A percentile compares a stretch with the other conserved stretches of the same genome.
Conservation (phyloP, 2,329 filamentous ascomycete genomes). For the Samsoniella hepiali region DNA sequence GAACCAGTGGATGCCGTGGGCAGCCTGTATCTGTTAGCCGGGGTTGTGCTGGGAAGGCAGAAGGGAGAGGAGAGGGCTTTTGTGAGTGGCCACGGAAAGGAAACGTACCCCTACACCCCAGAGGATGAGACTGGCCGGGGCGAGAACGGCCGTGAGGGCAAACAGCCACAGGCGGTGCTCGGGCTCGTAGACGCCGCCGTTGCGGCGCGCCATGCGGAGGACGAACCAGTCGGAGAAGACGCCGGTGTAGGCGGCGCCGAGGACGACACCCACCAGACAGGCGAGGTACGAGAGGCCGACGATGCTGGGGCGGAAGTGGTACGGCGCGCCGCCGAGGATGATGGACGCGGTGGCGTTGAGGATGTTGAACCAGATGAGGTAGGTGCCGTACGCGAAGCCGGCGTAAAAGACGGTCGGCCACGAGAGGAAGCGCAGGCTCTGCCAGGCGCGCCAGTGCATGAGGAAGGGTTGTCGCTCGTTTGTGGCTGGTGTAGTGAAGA, state of each 20-base stretch:
- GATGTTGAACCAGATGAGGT: slow-evolving; percentile 43
- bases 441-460: slow-evolving; percentile 38
- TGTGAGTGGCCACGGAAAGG: neutral
- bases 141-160: slow-evolving; percentile 29
- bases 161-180: slow-evolving; percentile 43
- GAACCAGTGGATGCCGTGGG: slow-evolving; percentile 40
- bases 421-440: slow-evolving; percentile 35
- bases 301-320: slow-evolving; percentile 38
- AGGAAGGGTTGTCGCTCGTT: slow-evolving; percentile 37
- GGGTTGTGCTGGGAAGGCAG: neutral
- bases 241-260: slow-evolving; percentile 32
- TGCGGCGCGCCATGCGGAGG: slow-evolving; percentile 37
- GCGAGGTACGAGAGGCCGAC: slow-evolving; percentile 39
- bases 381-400: slow-evolving; percentile 41
- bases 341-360: slow-evolving; percentile 43
- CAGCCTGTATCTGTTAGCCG: slow-evolving; percentile 22
- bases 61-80: neutral
- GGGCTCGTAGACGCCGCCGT: slow-evolving; percentile 40
- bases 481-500: slow-evolving; percentile 22
- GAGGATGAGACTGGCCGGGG: slow-evolving; percentile 29
- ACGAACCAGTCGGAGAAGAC: slow-evolving; percentile 37
- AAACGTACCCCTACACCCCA: slow-evolving; percentile 33
- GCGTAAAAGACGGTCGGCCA: slow-evolving; percentile 44
- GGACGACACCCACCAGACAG: slow-evolving; percentile 33
- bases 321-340: slow-evolving; percentile 36